Base-by-base conservation (phyloP, 2,329 filamentous ascomycete species). In the Colletotrichum zoysiae region DNA sequence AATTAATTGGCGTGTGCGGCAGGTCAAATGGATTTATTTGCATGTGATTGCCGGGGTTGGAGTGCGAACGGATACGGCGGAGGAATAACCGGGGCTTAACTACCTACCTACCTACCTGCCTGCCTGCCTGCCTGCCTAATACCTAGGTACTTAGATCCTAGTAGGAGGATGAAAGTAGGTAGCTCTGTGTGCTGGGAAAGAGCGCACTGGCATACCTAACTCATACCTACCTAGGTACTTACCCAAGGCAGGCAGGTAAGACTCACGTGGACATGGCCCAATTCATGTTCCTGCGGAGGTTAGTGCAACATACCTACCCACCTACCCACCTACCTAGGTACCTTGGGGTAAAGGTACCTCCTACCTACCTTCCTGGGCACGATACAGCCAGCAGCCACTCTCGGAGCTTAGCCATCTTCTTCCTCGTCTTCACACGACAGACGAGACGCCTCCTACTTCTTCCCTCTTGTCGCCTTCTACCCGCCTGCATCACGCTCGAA, bases 21-120 rank as follows among this genome's bases (percentile, higher is more conserved):
- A 46, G 40, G 23, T 50, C n/a, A 5, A 63, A 55, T 70, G 33
- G 40, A 56, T 42, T 70, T 70, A 56, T 42, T 70, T 70, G 67
- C 63, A 70, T 70, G 67, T 70, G 67, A 70, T 67, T 61, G 63
- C 67, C 50, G 56, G 63, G 67, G 26, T 42, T 42, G 46, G 50
- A 38, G 46, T 50, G 51, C 30, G 30, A 4, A 30, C 3, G 30
- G 30, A 30, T 30, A 30, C 30, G 4, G 30, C 30, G 30, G 30
- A 30, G 30, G 30, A 30, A 30, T 30, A 30, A 3, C 30, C 30
- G 30, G 30, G 30, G 30, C 30, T 30, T 38, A 9, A 38, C 8
- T 38, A 35, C 35, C 6, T 11, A 38, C 8, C 7, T 38, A 38
- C 35, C 35, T 35, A 1, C 35, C 9, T 35, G 20, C 9, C 9